Evolutionary conservation across 2,329 filamentous ascomycete species (phyloP), one percentile per base, ranked within the genome.

Genomic region (Akanthomyces lecanii): DNA sequence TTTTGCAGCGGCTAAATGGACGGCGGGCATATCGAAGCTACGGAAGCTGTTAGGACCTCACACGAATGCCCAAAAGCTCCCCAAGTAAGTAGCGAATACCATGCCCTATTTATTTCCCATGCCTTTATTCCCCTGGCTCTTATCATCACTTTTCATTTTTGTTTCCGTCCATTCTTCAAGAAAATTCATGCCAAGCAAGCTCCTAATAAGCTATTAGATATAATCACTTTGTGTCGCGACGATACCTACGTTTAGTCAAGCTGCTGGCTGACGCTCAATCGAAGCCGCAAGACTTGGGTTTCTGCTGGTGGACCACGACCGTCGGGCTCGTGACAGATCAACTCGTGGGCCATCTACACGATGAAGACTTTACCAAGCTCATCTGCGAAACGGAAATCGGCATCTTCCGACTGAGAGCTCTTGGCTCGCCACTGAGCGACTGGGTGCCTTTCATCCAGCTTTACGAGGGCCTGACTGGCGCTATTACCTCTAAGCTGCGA

Each of bases 291-390:
- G 55, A 58, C 38, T 25, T 58, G 10, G 55, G 55, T 23, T 58
- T n/a, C 44, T 58, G 55, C 42, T 58, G 55, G 55, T 58, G 55
- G 55, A 48, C 55, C 16, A 58, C 42, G 11, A 33, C 55, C 16
- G 30, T 58, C 18, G 55, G 55, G 5, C n/a, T 58, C 38, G 55
- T 58, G n/a, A 58, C 55, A 2, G 55, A 58, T 30, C 55, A 58
- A 40, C 23, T 58, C 7, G 55, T 58, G 2, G 55, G 55, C 55
- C 30, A 58, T 18, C 18, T 18, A 3, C 55, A 58, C n/a, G 42
- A 58, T 14, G 55, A 58, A 2, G 25, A 14, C 25, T 58, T 58
- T 48, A 25, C 30, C 25, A 21, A 42, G 2, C 25, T 16, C 18
- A 18, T 58, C 7, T 58, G 55, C 30, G 55, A 58, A 3, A 58